These are phyloP conservation scores for Calonectria ilicicola DNA, from an alignment of 2,329 filamentous ascomycete species.

Conservation along the genomic window DNA sequence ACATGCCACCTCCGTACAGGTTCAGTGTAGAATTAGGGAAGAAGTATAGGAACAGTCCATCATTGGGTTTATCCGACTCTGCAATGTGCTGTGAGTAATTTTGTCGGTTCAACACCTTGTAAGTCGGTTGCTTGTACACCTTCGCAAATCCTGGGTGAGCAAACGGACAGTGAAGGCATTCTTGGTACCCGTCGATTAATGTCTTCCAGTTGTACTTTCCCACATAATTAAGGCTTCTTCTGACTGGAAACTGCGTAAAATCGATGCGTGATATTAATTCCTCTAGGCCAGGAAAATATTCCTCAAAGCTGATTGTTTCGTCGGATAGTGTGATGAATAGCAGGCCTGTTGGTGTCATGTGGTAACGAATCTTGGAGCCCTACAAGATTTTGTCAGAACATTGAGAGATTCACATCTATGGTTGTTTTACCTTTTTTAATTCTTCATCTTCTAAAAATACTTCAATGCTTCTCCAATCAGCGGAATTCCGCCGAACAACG, in stretches of 20 bases:
- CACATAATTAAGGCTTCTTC: conserved; percentile 65
- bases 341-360: conserved; percentile 62
- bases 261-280: conserved; percentile 61
- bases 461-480: conserved; percentile 22
- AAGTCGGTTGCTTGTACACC: conserved; percentile 66
- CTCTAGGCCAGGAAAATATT: conserved; percentile 66
- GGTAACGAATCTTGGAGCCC: conserved; percentile 29
- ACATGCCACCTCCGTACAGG: conserved; percentile 69
- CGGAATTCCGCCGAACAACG: conserved; percentile 1
- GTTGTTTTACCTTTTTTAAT: background rate
- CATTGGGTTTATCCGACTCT: conserved; percentile 62
- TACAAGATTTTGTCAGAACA: background rate
- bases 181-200: conserved; percentile 43
- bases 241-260: conserved; percentile 64
- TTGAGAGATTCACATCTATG: too few species aligned
- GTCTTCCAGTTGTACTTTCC: conserved; percentile 61
- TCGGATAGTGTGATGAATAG: conserved; percentile 62
- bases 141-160: conserved; percentile 68
- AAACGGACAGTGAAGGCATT: conserved; percentile 70
- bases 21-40: conserved; percentile 68
- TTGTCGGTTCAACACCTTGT: conserved; percentile 64
- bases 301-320: conserved; percentile 61
- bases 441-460: background rate
- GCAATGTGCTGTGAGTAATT: conserved; percentile 69
- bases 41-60: conserved; percentile 69